These are phyloP conservation scores for Colletotrichum sojae DNA, from an alignment of 2,329 filamentous ascomycete species.

Conservation along the genomic window DNA sequence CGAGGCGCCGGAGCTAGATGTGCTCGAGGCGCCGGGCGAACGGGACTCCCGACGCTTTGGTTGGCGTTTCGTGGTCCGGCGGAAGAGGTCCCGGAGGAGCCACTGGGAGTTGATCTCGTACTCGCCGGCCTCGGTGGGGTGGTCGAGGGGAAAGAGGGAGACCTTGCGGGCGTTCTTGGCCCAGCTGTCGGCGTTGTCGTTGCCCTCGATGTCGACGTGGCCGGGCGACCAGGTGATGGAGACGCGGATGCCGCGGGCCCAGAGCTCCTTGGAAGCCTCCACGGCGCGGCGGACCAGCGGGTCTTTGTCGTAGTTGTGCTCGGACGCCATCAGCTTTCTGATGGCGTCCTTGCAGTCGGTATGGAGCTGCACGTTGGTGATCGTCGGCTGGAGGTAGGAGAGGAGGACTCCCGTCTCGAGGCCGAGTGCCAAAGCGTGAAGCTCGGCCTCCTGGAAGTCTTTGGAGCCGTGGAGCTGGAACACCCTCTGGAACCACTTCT, in stretches of 20 bases:
- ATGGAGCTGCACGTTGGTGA: slow-evolving; percentile 7
- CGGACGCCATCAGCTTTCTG: neutral
- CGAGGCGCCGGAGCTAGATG: no score
- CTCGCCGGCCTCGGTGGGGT: neutral
- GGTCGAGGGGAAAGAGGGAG: neutral
- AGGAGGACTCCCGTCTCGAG: slow-evolving; percentile 21
- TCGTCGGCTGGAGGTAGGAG: slow-evolving; percentile 6
- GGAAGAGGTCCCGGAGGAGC: neutral
- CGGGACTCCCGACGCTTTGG: neutral
- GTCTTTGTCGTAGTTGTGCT: neutral
- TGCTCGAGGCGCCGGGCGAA: no score
- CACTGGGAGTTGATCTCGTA: neutral
- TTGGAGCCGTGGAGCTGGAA: slow-evolving; percentile 15
- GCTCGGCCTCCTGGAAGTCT: neutral
- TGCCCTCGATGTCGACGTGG: slow-evolving; percentile 23
- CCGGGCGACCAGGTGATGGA: slow-evolving; percentile 25
- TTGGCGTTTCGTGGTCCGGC: slow-evolving; percentile 1
- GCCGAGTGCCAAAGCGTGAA: slow-evolving; percentile 2
- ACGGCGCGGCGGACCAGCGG: slow-evolving; percentile 23
- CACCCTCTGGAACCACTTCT: no score
- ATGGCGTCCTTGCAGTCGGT: slow-evolving; percentile 26
- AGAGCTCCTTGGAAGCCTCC: slow-evolving; percentile 6
- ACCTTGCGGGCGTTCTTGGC: neutral
- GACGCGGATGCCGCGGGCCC: neutral
- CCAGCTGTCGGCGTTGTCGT: slow-evolving; percentile 10